These are phyloP conservation scores for Ophiocordyceps unilateralis DNA, from an alignment of 2,329 filamentous ascomycete genomes.

Conservation along the genomic window DNA sequence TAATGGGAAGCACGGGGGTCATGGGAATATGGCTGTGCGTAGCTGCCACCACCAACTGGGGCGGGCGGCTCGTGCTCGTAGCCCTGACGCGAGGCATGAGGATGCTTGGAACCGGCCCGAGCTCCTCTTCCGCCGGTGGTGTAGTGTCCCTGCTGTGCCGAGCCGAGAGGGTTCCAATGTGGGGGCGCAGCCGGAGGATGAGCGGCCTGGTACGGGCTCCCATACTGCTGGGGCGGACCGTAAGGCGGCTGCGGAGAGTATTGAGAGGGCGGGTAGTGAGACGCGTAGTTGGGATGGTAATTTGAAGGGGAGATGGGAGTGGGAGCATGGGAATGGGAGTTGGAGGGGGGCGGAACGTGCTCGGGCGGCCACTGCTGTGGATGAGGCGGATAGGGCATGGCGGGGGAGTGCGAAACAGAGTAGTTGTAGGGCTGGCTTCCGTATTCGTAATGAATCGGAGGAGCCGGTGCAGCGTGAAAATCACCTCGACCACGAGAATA, in stretches of 20 bases:
- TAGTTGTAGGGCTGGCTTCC: conserved; percentile 19
- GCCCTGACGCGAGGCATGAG: conserved; percentile 15
- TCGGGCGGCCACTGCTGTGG: conserved; percentile 25
- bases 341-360: conserved; percentile 18
- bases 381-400: conserved; percentile 18
- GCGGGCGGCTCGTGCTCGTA: conserved; percentile 16
- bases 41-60: conserved; percentile 17
- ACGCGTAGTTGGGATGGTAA: conserved; percentile 42
- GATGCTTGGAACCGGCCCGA: conserved; percentile 11
- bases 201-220: conserved; percentile 17
- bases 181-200: conserved; percentile 7
- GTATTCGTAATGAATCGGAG: conserved; percentile 26
- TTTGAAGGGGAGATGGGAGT: conserved; percentile 32
- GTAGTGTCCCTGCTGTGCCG: conserved; percentile 17
- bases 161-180: conserved; percentile 11
- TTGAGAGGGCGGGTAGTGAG: conserved; percentile 30
- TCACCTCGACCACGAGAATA: conserved; percentile 20
- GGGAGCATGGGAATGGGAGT: conserved; percentile 26
- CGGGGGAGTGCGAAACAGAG: conserved; percentile 17
- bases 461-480: conserved; percentile 19
- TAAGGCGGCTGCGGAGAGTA: conserved; percentile 28
- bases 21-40: conserved; percentile 21
- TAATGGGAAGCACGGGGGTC: conserved; percentile 22
- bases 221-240: conserved; percentile 20
- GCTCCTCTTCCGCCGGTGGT: conserved; percentile 22